Evolutionary conservation across 495 filamentous ascomycete genomes (phyloP).

Genomic region (Cercophora scortea): DNA sequence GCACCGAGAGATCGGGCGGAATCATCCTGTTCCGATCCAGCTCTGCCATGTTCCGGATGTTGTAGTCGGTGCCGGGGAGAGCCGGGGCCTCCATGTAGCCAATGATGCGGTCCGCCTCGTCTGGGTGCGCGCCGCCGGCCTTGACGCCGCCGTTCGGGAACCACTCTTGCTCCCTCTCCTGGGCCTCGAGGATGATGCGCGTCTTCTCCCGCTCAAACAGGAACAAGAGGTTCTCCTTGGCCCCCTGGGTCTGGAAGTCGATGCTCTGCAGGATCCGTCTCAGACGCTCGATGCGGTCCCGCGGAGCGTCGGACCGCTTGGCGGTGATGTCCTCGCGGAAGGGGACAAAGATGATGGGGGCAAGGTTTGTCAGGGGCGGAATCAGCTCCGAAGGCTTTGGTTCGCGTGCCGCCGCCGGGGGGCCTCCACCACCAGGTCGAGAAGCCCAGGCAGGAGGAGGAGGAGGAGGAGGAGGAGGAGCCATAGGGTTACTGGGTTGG

Average conservation of each 20-base stretch:
- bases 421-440: neutral
- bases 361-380: constrained; percentile 23
- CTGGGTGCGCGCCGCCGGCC: constrained; percentile 1
- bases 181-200: constrained; percentile 38
- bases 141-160: constrained; percentile 17
- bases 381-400: constrained; percentile 17
- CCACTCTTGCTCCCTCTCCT: constrained; percentile 54
- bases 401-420: neutral
- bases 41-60: constrained; percentile 5
- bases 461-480: no score
- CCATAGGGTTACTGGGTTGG: no score
- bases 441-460: no score
- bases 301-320: constrained; percentile 12
- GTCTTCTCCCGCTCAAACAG: constrained; percentile 32
- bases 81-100: constrained; percentile 20
- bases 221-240: constrained; percentile 34
- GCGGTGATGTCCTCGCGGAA: constrained; percentile 26
- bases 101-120: constrained; percentile 19
- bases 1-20: constrained; percentile 5
- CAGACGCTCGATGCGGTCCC: constrained; percentile 23
- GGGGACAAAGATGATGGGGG: constrained; percentile 37
- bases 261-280: constrained; percentile 29
- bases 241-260: constrained; percentile 29
- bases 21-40: neutral
- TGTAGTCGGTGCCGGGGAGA: constrained; percentile 13